phyloP scores from a whole-genome alignment of 179 eudicot genomes.

The Nepenthes alata region DNA sequence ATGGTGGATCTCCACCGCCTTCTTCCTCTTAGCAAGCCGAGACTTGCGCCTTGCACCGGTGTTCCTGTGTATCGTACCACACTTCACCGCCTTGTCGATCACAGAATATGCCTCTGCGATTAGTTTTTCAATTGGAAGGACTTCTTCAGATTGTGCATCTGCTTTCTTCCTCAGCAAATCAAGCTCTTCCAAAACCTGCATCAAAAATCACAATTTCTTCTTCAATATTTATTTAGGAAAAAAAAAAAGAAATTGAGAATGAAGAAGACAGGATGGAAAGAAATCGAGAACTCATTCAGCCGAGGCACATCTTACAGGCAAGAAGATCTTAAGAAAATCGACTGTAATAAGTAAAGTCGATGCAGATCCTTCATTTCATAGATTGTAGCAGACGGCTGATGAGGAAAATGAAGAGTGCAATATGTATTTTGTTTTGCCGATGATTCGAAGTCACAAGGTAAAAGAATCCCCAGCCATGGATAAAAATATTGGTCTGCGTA shows the following conservation, averaged over 20 bases:
- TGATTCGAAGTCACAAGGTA: too few species aligned
- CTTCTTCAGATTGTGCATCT: constrained; percentile 24
- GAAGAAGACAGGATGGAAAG: too few species aligned
- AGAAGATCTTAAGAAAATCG: background rate
- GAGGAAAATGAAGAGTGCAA: too few species aligned
- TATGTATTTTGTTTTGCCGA: too few species aligned
- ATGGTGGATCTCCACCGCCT: constrained; percentile 64
- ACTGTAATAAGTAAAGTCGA: too few species aligned
- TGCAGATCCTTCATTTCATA: background rate
- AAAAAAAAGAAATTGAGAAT: too few species aligned
- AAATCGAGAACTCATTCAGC: background rate
- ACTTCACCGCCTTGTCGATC: constrained; percentile 80
- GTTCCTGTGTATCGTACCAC: constrained; percentile 70
- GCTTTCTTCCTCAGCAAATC: constrained; percentile 52
- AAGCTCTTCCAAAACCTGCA: constrained; percentile 68
- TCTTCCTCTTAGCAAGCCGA: constrained; percentile 1
- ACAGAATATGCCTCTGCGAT: constrained; percentile 79
- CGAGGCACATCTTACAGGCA: background rate
- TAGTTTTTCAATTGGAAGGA: constrained; percentile 37
- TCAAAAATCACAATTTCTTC: background rate
- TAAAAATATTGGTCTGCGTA: too few species aligned
- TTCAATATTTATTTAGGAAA: too few species aligned
- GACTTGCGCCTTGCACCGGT: constrained; percentile 38
- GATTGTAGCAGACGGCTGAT: too few species aligned
- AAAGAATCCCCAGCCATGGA: too few species aligned